Evolutionary conservation across 2,329 filamentous ascomycete genomes (phyloP).

Genomic region (Aureobasidium mangrovei): DNA sequence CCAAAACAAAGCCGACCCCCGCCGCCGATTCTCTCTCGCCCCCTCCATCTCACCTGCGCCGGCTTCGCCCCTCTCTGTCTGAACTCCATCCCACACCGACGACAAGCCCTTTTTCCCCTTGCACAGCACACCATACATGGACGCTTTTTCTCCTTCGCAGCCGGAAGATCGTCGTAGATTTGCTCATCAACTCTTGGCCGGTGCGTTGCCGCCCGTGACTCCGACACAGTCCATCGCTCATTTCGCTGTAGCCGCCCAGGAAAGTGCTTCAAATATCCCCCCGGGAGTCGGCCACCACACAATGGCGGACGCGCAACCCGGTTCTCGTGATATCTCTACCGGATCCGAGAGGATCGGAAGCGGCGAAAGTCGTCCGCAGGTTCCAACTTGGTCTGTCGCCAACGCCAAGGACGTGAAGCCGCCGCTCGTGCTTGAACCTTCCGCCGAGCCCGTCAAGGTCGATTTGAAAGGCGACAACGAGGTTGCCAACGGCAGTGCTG

Average conservation of each 20-base stretch:
- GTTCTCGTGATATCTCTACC: not conserved
- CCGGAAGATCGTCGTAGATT: not conserved
- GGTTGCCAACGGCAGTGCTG: not conserved
- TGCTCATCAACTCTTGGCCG: not conserved
- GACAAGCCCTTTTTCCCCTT: not conserved
- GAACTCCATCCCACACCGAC: not conserved
- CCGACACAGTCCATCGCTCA: not conserved
- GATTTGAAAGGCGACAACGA: not conserved
- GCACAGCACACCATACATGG: not conserved
- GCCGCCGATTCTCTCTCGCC: constrained; percentile 1
- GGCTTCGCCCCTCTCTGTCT: not conserved
- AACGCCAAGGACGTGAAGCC: constrained; percentile 7
- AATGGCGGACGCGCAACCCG: not conserved
- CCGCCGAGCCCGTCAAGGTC: not conserved
- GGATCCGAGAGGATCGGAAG: not conserved
- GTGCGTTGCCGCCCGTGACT: not conserved
- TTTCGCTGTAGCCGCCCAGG: not conserved
- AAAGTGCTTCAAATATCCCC: not conserved
- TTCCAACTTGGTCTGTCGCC: constrained; percentile 7
- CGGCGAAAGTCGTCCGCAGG: not conserved
- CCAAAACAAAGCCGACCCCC: constrained; percentile 8
- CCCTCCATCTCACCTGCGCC: not conserved
- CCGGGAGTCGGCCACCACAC: not conserved
- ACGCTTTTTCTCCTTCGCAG: not conserved
- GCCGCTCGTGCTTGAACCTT: not conserved